Evolutionary conservation across 1,284 basidiomycete genomes (phyloP).

Genomic region (Coniophora puteana): DNA sequence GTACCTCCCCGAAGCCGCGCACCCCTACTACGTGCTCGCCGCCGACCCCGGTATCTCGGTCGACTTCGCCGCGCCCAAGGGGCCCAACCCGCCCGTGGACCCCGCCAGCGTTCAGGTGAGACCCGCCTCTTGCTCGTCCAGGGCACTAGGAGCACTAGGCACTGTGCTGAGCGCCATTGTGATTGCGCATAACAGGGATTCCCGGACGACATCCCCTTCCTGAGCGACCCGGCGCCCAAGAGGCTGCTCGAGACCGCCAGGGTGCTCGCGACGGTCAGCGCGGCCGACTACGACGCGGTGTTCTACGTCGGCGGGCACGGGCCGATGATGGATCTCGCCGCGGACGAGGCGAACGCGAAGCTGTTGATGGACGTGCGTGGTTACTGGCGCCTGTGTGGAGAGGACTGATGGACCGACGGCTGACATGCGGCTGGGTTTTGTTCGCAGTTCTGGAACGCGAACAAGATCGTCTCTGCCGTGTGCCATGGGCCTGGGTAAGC

Average conservation of each 20-base stretch:
- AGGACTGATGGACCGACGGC: too few species aligned
- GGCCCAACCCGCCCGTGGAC: slow-evolving; percentile 74
- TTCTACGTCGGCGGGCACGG: slow-evolving; percentile 81
- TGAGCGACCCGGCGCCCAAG: slow-evolving; percentile 55
- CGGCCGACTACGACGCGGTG: slow-evolving; percentile 64
- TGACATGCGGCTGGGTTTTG: too few species aligned
- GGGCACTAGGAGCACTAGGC: too few species aligned
- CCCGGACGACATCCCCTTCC: slow-evolving; percentile 62
- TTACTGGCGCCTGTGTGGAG: too few species aligned
- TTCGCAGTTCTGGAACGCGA: slow-evolving; percentile 51
- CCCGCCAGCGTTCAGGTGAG: slow-evolving; percentile 50
- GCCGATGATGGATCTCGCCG: slow-evolving; percentile 65
- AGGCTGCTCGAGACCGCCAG: slow-evolving; percentile 56
- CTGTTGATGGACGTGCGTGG: slow-evolving; percentile 57
- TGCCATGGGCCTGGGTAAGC: slow-evolving; percentile 69
- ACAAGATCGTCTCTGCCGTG: slow-evolving; percentile 62
- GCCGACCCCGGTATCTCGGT: slow-evolving; percentile 56
- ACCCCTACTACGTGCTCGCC: slow-evolving; percentile 73
- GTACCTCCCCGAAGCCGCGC: slow-evolving; percentile 75
- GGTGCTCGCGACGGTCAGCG: slow-evolving; percentile 57
- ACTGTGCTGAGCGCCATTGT: background rate
- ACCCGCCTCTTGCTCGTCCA: too few species aligned
- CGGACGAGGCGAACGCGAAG: slow-evolving; percentile 53
- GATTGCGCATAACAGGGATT: slow-evolving; percentile 41
- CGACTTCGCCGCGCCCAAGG: slow-evolving; percentile 69